Evolutionary conservation across 1,284 basidiomycete genomes (phyloP).

Genomic region (Vanrija humicola): DNA sequence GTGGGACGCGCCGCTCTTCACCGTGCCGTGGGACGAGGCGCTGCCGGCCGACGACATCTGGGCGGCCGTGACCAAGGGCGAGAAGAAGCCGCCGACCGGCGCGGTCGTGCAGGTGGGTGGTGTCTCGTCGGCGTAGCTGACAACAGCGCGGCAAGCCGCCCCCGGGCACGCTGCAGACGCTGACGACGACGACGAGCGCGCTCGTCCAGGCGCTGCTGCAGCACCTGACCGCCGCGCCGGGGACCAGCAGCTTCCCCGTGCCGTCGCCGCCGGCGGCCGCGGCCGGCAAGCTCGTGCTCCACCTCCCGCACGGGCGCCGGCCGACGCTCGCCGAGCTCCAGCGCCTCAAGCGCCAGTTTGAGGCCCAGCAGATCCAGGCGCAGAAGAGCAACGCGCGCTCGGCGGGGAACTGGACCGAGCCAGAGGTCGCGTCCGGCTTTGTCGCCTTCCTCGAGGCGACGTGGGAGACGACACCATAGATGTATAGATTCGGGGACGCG

Average conservation of each 20-base stretch:
- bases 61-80: constrained; percentile 71
- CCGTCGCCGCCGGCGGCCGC: constrained; percentile 51
- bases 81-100: constrained; percentile 74
- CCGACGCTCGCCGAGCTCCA: constrained; percentile 80
- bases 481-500: not conserved
- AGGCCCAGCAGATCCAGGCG: constrained; percentile 79
- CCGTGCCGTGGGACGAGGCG: constrained; percentile 65
- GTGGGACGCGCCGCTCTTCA: constrained; percentile 95
- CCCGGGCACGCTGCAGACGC: constrained; percentile 69
- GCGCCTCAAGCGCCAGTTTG: constrained; percentile 80
- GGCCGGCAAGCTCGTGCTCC: constrained; percentile 22
- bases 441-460: constrained; percentile 68
- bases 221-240: constrained; percentile 54
- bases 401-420: constrained; percentile 73
- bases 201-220: constrained; percentile 67
- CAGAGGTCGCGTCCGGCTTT: constrained; percentile 69
- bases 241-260: constrained; percentile 55
- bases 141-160: constrained; percentile 69
- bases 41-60: constrained; percentile 72
- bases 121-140: not conserved
- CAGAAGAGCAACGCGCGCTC: constrained; percentile 77
- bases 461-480: constrained; percentile 36
- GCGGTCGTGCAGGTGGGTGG: constrained; percentile 70
- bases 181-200: constrained; percentile 66
- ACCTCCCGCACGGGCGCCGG: constrained; percentile 63